A percentile compares a stretch with the other conserved stretches of the same genome.
Evolutionary conservation across 768 basidiomycete genomes (phyloP).

Genomic region (Leccinum barrowsii): DNA sequence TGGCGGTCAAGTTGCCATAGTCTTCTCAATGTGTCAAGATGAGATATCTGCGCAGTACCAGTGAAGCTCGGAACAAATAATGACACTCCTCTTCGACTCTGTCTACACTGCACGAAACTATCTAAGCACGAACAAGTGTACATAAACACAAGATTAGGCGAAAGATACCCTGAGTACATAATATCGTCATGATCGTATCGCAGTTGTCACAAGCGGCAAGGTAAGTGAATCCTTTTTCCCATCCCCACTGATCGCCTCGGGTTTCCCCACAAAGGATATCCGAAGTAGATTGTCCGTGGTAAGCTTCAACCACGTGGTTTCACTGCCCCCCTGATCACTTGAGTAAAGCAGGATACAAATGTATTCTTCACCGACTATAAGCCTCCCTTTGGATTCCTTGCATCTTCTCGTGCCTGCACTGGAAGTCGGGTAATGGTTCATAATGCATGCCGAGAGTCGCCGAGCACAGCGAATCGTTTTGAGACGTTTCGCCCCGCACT

Average conservation of each 20-base stretch:
- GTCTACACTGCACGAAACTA: background rate
- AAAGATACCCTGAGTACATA: background rate
- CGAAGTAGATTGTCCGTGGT: slow-evolving; percentile 4
- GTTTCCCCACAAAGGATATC: background rate
- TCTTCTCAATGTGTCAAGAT: background rate
- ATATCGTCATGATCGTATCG: background rate
- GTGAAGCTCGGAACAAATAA: background rate
- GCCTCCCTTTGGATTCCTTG: background rate
- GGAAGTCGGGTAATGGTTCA: slow-evolving; percentile 1
- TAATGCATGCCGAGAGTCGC: slow-evolving; percentile 5
- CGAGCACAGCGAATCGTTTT: background rate
- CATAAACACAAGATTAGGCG: background rate
- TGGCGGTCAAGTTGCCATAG: background rate
- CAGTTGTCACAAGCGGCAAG: background rate
- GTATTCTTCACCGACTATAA: background rate
- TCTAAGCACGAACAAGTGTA: background rate
- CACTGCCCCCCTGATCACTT: background rate
- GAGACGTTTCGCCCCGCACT: slow-evolving; percentile 5
- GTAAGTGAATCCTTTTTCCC: background rate
- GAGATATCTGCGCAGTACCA: background rate
- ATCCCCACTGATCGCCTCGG: background rate
- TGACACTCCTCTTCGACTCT: background rate
- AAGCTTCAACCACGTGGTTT: slow-evolving; percentile 2
- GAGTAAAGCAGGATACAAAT: slow-evolving; percentile 7
- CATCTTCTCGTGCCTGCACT: background rate